Base-by-base conservation (phyloP, 169 alveolate genomes). In the Eimeria falciformis region DNA sequence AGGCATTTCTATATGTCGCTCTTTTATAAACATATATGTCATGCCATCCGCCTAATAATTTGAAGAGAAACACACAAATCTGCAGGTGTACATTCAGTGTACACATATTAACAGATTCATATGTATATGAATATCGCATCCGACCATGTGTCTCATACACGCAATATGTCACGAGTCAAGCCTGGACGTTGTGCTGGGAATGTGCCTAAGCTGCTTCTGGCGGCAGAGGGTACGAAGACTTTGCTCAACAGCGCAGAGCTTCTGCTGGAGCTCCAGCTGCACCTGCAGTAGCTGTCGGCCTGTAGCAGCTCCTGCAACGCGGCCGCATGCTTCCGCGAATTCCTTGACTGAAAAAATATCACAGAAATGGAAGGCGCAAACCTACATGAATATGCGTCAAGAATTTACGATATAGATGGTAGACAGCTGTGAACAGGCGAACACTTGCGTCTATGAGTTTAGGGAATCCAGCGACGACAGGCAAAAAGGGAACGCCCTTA, bases 241-340 rank as follows among this genome's bases (percentile, higher is more conserved):
- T 18, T 47, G 86, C 83, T 84, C 91, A 27, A 84, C 71, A 7
- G 37, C 68, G 43, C 78, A 62, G 71, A 84, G 83, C 71, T 84
- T 84, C 55, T 84, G 91, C 68, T 84, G 83, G 5, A 84, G 50
- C 29, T 84, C 82, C 56, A 84, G 66, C 69, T 84, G 91, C 91
- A 84, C 78, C 83, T 84, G 91, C 23, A 84, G 91, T 33, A 84
- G 83, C 71, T 84, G 91, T 33, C 91, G 91, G 17, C 91, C 91
- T 69, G 91, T 84, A 17, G 91, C 77, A 46, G 91, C 33, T 17
- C 91, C 91, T 4, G 50, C 77, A 29, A 84, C 91, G 37, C 91
- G 91, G 47, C 83, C 47, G 71, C 91, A 84, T 1, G 91, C 77
- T 65, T 84, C 84, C 29, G 91, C 91, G 46, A 84, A 84, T 65